Percentiles rank a stretch among this genome's conserved stretches.
phyloP scores from a whole-genome alignment of 805 yeast species.

The Metschnikowia continentalis region DNA sequence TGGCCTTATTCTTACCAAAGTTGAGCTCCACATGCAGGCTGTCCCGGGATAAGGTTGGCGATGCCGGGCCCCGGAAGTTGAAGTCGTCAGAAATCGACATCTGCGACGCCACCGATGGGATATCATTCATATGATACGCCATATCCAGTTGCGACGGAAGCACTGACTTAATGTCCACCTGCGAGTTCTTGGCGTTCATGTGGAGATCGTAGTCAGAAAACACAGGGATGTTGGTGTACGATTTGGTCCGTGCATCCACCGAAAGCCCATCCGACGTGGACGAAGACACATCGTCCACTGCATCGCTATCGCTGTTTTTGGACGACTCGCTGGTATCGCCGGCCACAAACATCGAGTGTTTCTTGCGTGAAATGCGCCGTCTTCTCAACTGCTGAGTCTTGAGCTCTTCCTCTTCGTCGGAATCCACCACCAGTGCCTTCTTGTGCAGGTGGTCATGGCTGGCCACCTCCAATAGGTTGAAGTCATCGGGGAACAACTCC shows the following conservation, averaged over 20 bases:
- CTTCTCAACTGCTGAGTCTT: conserved; percentile 46
- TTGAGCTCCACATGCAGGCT: conserved; percentile 33
- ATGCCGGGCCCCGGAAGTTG: conserved; percentile 9
- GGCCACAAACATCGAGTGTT: conserved; percentile 14
- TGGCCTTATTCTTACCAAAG: conserved; percentile 15
- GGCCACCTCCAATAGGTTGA: conserved; percentile 52
- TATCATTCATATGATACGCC: no score
- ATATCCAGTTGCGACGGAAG: conserved; percentile 6
- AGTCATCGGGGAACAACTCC: conserved; percentile 74
- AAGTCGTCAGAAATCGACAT: conserved; percentile 34
- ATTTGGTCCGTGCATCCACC: conserved; percentile 52
- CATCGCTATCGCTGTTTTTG: conserved; percentile 17
- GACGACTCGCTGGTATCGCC: conserved; percentile 5
- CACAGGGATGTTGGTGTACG: conserved; percentile 62
- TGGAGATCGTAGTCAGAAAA: conserved; percentile 48
- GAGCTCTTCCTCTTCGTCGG: conserved; percentile 48
- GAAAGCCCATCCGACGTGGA: conserved; percentile 60
- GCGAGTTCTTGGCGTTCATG: conserved; percentile 19
- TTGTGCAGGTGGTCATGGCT: conserved; percentile 29
- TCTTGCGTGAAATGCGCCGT: conserved; percentile 35
- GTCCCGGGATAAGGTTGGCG: conserved; percentile 18
- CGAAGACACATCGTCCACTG: conserved; percentile 23
- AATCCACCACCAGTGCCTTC: conserved; percentile 23
- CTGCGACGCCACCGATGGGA: conserved; percentile 20
- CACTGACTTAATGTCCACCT: conserved; percentile 14